Conservation (phyloP, 2,329 filamentous ascomycete species). For the Verruconis gallopava region DNA sequence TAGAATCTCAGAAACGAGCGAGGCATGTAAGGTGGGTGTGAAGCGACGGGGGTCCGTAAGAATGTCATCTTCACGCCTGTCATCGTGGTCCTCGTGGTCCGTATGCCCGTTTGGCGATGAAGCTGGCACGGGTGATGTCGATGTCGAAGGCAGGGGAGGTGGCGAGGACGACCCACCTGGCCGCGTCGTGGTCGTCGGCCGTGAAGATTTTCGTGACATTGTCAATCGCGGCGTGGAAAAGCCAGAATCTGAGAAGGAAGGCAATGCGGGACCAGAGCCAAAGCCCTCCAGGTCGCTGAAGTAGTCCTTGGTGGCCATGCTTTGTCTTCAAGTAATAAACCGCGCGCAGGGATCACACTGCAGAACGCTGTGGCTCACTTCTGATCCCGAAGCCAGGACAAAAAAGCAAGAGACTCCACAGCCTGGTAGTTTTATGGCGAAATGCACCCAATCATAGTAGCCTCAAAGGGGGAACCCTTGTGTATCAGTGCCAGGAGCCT, state of each 20-base stretch:
- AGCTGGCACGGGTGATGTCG: constrained; percentile 29
- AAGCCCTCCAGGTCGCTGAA: constrained; percentile 33
- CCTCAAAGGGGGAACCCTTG: not conserved
- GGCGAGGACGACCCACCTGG: constrained; percentile 39
- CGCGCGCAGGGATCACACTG: not conserved
- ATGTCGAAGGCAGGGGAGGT: constrained; percentile 50
- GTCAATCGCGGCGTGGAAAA: constrained; percentile 48
- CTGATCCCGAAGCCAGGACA: not conserved
- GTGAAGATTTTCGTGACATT: constrained; percentile 50
- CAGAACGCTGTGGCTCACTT: not conserved
- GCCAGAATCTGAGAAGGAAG: constrained; percentile 58
- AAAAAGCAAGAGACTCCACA: not conserved
- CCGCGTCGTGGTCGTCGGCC: constrained; percentile 34
- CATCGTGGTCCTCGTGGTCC: constrained; percentile 18
- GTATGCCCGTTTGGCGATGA: constrained; percentile 3
- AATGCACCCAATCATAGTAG: not conserved
- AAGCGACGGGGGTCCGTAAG: constrained; percentile 83
- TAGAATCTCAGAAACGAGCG: constrained; percentile 86
- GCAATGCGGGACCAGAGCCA: constrained; percentile 39
- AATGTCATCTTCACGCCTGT: constrained; percentile 53
- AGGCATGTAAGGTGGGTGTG: constrained; percentile 89
- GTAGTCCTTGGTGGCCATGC: constrained; percentile 26
- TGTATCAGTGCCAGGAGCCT: not conserved
- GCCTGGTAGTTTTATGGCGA: not conserved
- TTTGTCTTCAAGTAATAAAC: not conserved